Conservation (phyloP, 768 basidiomycete species). For the Naganishia vishniacii region DNA sequence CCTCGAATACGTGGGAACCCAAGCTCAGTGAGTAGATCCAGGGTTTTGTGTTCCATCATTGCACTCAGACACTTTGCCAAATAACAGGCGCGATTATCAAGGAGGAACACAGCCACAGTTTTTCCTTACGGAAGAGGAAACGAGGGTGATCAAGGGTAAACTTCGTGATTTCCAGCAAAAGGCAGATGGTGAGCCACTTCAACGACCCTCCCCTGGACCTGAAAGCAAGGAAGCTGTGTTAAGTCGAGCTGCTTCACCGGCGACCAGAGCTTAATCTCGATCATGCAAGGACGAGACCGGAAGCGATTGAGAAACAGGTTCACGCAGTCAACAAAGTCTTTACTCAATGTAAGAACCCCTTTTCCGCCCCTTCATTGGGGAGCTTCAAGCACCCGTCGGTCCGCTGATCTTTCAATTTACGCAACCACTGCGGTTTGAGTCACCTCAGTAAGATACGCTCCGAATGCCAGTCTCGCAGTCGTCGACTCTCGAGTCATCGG, state of each 20-base stretch:
- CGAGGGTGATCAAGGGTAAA: not conserved
- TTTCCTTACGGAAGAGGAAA: not conserved
- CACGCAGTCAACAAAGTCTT: not conserved
- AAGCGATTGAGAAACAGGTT: not conserved
- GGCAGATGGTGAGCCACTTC: not conserved
- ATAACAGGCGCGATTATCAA: not conserved
- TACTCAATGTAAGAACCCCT: not conserved
- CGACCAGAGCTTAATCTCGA: not conserved
- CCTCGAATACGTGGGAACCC: not conserved
- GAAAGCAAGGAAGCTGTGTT: not conserved
- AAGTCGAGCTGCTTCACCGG: not conserved
- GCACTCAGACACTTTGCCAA: too few relatives aligned
- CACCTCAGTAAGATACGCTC: not conserved
- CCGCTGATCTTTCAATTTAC: too few relatives aligned
- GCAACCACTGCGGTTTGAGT: not conserved
- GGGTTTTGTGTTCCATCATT: conserved; percentile 50
- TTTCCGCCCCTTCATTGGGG: not conserved
- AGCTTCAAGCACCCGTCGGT: too few relatives aligned
- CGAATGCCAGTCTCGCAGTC: conserved; percentile 78
- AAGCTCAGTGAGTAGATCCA: conserved; percentile 35
- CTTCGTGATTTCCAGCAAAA: not conserved
- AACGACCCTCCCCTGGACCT: not conserved
- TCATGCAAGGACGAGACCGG: not conserved
- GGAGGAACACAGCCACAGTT: not conserved
- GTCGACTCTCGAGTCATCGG: conserved; percentile 79